Evolutionary conservation across 2,329 filamentous ascomycete species (phyloP).

Genomic region (Aspergillus japonicus): DNA sequence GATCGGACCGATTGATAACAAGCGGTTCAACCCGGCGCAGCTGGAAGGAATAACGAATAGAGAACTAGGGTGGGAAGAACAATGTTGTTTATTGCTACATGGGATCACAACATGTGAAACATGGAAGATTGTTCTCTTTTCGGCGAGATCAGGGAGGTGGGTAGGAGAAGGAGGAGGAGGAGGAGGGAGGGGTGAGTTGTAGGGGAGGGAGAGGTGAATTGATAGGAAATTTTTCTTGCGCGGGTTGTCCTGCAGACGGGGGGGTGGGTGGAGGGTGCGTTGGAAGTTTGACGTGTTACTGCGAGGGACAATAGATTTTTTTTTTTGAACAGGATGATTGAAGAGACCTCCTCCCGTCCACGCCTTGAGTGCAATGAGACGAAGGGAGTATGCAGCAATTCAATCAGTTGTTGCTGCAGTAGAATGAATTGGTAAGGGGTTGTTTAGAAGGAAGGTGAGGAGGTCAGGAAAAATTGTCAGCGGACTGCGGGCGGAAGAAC

Average conservation of each 20-base stretch:
- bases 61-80: conserved; percentile 5
- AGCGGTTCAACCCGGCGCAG: conserved; percentile 19
- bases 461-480: conserved; percentile 24
- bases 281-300: conserved; percentile 10
- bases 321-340: conserved; percentile 3
- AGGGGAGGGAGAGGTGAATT: not conserved
- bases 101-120: conserved; percentile 14
- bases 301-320: conserved; percentile 15
- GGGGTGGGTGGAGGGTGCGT: not conserved
- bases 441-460: not conserved
- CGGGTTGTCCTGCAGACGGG: not conserved
- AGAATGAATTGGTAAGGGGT: not conserved
- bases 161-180: not conserved
- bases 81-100: conserved; percentile 22
- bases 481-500: conserved; percentile 22
- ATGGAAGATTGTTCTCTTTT: conserved; percentile 2
- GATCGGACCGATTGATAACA: conserved; percentile 21
- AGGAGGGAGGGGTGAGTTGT: not conserved
- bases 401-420: conserved; percentile 11
- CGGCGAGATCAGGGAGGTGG: not conserved
- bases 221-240: not conserved
- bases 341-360: conserved; percentile 6
- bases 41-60: conserved; percentile 8
- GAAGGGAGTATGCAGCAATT: not conserved
- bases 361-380: not conserved